Evolutionary conservation across 371 early-diverging fungal genomes (phyloP), one percentile per base, ranked within the genome.

Genomic region (Cokeromyces recurvatus): DNA sequence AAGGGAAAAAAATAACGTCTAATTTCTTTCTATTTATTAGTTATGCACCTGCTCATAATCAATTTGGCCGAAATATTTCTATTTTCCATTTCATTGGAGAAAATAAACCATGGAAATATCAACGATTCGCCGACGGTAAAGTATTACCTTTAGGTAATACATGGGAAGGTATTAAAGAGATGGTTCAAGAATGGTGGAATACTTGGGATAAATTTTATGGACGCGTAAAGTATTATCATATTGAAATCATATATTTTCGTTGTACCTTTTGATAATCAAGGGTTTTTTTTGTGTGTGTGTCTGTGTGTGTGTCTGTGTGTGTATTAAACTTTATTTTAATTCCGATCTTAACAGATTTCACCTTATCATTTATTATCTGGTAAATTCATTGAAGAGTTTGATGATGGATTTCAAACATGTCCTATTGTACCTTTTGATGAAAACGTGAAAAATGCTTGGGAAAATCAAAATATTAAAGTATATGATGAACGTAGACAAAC

Each of bases 71-170:
- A 41, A 68, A 83, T 22, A 81, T 95, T 15, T 77, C 83, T 1
- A 79, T 92, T 16, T 76, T 91, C 16, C 97, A 97, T 59, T 97
- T 95, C 62, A 89, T 93, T 47, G 97, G 97, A 2, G 54, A 70
- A 2, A 64, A 74, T 22, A 97, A 97, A 71, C 97, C 97, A 12
- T 97, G 97, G 97, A 73, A 76, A 38, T 79, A 75, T 59, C 77
- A 78, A 37, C 75, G 85, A 24, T 77, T 77, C 32, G 66, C 79
- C n/a, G 80, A 82, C 31, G 85, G 86, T 31, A 51, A 57, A 23
- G 64, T 83, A 17, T 56, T 73, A 43, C 63, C 73, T 16, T 69
- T 66, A 16, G 55, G 74, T 25, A 59, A 61, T 21, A 60, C 64
- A 10, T 72, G 83, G 35, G 64, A 66, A 35, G 77, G 76, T 43